Base-by-base conservation (phyloP, 1,284 basidiomycete genomes). In the Pseudozyma hubeiensis region DNA sequence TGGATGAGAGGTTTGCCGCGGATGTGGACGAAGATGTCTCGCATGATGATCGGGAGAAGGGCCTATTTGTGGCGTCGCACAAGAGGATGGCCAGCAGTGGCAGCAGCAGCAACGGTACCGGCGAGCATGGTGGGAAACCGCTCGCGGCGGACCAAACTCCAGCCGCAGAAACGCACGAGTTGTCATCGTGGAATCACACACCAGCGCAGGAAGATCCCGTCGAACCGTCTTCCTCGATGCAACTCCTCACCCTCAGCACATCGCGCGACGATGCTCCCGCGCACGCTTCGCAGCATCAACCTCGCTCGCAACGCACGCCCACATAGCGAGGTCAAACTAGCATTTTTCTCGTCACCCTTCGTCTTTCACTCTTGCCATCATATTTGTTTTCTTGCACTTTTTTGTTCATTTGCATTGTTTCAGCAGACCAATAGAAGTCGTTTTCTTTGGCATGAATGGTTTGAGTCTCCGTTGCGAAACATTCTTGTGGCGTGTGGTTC, bases 1-100 rank as follows among this genome's bases (percentile, higher is more conserved):
- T 64, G 9, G 69, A 72, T 29, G 56, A 72, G 30, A 24, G 59
- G 10, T 72, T 62, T 29, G 64, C 64, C 1, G 60, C 57, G 19
- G 61, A 47, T 37, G 54, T 55, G 9, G 31, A 52, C 4, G 41
- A 51, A 2, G 8, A 30, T 19, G 40, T 17, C 7, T 35, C 40
- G 4, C 16, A 16, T 10, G 17, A 52, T 5, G 60, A 64, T 34
- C 14, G 10, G 37, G 65, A 68, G 30, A 63, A 60, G 34, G 31
- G 31, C 2, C 6, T 37, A 31, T 31, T 53, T 2, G 48, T 48
- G 7, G 14, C 17, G 14, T 48, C 30, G 46, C 46, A 31, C 16
- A 10, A 11, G 11, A n/a, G 16, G 9, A 48, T 34, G 33, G 39
- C 50, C 24, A 17, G 50, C 29, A 11, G 37, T 31, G 50, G 48